These are phyloP conservation scores for Omphalotus guepiniiformis DNA, from an alignment of 768 basidiomycete genomes.

Conservation along the genomic window DNA sequence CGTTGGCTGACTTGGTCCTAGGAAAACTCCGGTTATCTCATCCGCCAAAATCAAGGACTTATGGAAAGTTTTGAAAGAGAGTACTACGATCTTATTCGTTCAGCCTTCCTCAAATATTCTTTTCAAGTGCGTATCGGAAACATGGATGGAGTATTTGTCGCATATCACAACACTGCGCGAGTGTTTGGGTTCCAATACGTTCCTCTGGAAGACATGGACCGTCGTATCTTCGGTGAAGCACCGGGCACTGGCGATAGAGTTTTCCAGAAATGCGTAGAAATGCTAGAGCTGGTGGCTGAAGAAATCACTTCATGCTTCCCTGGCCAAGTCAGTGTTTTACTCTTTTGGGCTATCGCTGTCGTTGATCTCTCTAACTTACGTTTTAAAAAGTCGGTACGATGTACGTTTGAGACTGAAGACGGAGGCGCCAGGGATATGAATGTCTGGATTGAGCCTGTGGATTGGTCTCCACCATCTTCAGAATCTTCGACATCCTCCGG, in stretches of 20 bases:
- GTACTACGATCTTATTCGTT: slow-evolving; percentile 90
- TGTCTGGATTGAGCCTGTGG: slow-evolving; percentile 63
- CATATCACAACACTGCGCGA: slow-evolving; percentile 81
- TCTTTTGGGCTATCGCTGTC: not conserved
- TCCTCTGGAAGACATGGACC: slow-evolving; percentile 84
- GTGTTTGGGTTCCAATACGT: slow-evolving; percentile 96
- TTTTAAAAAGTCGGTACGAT: slow-evolving; percentile 44
- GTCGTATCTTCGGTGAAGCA: slow-evolving; percentile 60
- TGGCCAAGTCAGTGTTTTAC: slow-evolving; percentile 44
- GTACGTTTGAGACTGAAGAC: slow-evolving; percentile 57
- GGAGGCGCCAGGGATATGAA: slow-evolving; percentile 36
- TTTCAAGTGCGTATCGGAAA: slow-evolving; percentile 95
- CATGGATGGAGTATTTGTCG: slow-evolving; percentile 93
- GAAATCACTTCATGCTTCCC: slow-evolving; percentile 62
- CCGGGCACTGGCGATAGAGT: slow-evolving; percentile 61
- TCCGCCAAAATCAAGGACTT: slow-evolving; percentile 56
- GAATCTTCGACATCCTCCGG: no score
- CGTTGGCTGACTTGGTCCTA: slow-evolving; percentile 21
- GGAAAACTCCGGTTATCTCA: slow-evolving; percentile 79
- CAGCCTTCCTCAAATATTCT: slow-evolving; percentile 94
- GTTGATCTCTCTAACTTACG: not conserved
- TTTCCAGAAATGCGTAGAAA: slow-evolving; percentile 66
- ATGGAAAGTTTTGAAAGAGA: slow-evolving; percentile 87
- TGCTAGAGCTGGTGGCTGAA: slow-evolving; percentile 65
- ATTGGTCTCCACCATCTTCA: slow-evolving; percentile 26